phyloP scores from a whole-genome alignment of 805 yeast species.

The Debaryomyces prosopidis region DNA sequence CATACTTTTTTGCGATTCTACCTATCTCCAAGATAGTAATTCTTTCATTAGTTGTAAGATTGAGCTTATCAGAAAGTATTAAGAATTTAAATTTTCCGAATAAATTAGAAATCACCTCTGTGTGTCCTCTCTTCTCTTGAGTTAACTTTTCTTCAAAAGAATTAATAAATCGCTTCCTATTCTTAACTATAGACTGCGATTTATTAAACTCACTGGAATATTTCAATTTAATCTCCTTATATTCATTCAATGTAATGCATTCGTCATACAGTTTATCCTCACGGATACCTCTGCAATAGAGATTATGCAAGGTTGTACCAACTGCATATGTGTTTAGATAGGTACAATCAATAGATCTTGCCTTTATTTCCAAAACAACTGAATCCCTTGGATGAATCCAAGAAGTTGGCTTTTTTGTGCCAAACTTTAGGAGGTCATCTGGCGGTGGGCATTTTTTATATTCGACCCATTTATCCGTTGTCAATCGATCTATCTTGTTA shows the following conservation, averaged over 20 bases:
- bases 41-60: constrained; percentile 23
- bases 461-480: constrained; percentile 63
- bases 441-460: constrained; percentile 44
- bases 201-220: constrained; percentile 22
- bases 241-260: constrained; percentile 58
- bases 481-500: constrained; percentile 53
- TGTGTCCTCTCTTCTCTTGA: constrained; percentile 8
- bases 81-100: constrained; percentile 50
- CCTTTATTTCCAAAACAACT: constrained; percentile 79
- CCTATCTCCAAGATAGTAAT: constrained; percentile 35
- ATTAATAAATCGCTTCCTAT: constrained; percentile 16
- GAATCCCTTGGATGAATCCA: constrained; percentile 85
- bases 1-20: constrained; percentile 42
- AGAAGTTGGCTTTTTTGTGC: constrained; percentile 58
- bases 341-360: constrained; percentile 63
- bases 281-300: constrained; percentile 68
- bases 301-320: constrained; percentile 72
- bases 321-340: constrained; percentile 52
- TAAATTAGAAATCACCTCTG: constrained; percentile 25
- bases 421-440: constrained; percentile 48
- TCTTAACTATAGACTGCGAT: constrained; percentile 29
- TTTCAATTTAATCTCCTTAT: constrained; percentile 36
- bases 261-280: constrained; percentile 64
- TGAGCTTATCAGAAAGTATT: constrained; percentile 52
- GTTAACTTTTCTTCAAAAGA: constrained; percentile 10